Conservation (phyloP, 2,329 filamentous ascomycete genomes). For the Microsporum ferrugineum region DNA sequence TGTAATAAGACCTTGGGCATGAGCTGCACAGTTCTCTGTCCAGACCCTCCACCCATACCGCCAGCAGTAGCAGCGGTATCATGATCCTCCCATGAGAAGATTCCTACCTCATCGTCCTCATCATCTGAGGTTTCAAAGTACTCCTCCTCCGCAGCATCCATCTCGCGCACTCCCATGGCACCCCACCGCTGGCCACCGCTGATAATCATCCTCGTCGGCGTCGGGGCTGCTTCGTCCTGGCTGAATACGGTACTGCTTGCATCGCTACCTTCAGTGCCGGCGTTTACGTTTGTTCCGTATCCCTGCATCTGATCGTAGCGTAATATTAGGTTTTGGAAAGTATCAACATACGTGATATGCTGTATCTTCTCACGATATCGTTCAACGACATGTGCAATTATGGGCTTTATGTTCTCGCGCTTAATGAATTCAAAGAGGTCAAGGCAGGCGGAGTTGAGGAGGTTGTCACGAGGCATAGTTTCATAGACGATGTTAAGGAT, state of each 20-base stretch:
- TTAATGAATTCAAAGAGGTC: constrained; percentile 90
- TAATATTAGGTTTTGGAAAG: constrained; percentile 63
- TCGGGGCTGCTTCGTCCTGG: constrained; percentile 52
- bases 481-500: constrained; percentile 73
- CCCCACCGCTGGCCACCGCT: constrained; percentile 53
- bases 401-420: constrained; percentile 65
- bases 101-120: constrained; percentile 55
- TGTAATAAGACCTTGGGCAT: constrained; percentile 23
- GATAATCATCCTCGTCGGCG: constrained; percentile 33
- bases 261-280: constrained; percentile 10
- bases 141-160: constrained; percentile 77
- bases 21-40: constrained; percentile 9
- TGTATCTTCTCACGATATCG: constrained; percentile 69
- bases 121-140: constrained; percentile 90
- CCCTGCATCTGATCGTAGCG: constrained; percentile 70
- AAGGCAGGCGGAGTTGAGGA: constrained; percentile 84
- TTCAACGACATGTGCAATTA: constrained; percentile 74
- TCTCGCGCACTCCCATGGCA: constrained; percentile 55
- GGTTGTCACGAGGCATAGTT: constrained; percentile 82
- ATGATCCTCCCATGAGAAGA: constrained; percentile 9
- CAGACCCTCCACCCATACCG: not conserved
- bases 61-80: not conserved
- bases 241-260: constrained; percentile 44
- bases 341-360: constrained; percentile 68
- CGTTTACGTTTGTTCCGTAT: constrained; percentile 53